These are phyloP conservation scores for Bipolaris zeicola DNA, from an alignment of 2,329 filamentous ascomycete species.

Conservation along the genomic window DNA sequence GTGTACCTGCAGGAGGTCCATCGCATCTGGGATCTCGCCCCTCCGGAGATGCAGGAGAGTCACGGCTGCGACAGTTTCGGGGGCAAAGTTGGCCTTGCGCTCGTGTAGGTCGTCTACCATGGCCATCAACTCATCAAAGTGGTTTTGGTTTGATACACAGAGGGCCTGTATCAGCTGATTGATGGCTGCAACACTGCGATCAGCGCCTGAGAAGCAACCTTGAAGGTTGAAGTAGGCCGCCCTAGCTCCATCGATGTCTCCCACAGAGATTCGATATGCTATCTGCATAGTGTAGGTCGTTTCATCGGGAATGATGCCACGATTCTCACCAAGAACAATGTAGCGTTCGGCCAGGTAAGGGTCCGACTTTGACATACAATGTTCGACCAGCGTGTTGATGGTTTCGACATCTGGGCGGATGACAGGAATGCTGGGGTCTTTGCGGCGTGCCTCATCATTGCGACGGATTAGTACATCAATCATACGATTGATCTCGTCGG, in stretches of 20 bases:
- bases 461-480: slow-evolving; percentile 67
- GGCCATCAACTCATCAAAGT: slow-evolving; percentile 73
- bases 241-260: slow-evolving; percentile 73
- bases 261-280: slow-evolving; percentile 72
- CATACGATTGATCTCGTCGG: slow-evolving; percentile 75
- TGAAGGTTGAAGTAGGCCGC: slow-evolving; percentile 69
- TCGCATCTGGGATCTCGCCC: slow-evolving; percentile 77
- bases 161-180: slow-evolving; percentile 76
- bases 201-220: slow-evolving; percentile 59
- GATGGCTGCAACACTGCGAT: slow-evolving; percentile 66
- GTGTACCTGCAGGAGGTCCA: slow-evolving; percentile 80
- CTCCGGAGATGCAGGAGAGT: slow-evolving; percentile 74
- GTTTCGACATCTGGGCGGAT: slow-evolving; percentile 68
- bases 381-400: slow-evolving; percentile 76
- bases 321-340: slow-evolving; percentile 67
- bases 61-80: slow-evolving; percentile 75
- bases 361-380: slow-evolving; percentile 72
- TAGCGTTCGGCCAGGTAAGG: slow-evolving; percentile 76
- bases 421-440: slow-evolving; percentile 30
- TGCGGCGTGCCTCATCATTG: slow-evolving; percentile 53
- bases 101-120: slow-evolving; percentile 76
- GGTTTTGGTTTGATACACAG: slow-evolving; percentile 63
- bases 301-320: slow-evolving; percentile 69
- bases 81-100: slow-evolving; percentile 69
- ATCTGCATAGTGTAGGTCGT: slow-evolving; percentile 76